Base-by-base conservation (phyloP, 1,284 basidiomycete genomes). In the Peniophora sp. region DNA sequence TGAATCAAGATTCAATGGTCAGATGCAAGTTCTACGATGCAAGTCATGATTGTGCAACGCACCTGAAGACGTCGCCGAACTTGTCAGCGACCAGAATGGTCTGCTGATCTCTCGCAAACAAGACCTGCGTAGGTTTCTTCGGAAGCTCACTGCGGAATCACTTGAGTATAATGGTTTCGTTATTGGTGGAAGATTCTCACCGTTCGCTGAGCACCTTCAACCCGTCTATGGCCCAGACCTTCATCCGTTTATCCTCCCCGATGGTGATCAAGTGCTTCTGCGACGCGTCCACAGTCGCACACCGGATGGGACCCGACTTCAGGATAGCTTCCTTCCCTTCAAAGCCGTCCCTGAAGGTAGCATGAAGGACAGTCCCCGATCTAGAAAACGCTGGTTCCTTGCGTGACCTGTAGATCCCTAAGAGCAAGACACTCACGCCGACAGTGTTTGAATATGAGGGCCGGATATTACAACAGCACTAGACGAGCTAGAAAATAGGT, bases 21-120 rank as follows among this genome's bases (percentile, higher is more conserved):
- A 6, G 12, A 12, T 32, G 5, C 27, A 32, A 12, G 27, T 6
- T 32, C 18, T 48, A 11, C 47, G 34, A 17, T 23, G 5, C n/a
- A 37, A 9, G 1, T 18, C 3, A 14, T n/a, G 1, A 39, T 34
- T 8, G 47, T 5, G 1, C n/a, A 3, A 54, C 68, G 47, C 51
- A 84, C 87, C 80, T 81, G 68, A 89, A 91, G 15, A 92, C 75
- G 59, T 93, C 91, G 0, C 91, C 90, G 57, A 92, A 92, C 63
- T 92, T 92, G 67, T 93, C 91, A n/a, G 83, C 77, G 14, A 82
- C 80, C 14, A 88, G 68, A 56, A 88, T 82, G 14, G 71, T 81
- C 54, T 82, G 71, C 0, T 72, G 72, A 48, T 82, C 73, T 14
- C 62, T 67, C 0, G 79, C 82, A 58, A 92, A 81, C 1, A 62